Evolutionary conservation across 108 stramenopile genomes (phyloP).

Genomic region (Conticribra weissflogii): DNA sequence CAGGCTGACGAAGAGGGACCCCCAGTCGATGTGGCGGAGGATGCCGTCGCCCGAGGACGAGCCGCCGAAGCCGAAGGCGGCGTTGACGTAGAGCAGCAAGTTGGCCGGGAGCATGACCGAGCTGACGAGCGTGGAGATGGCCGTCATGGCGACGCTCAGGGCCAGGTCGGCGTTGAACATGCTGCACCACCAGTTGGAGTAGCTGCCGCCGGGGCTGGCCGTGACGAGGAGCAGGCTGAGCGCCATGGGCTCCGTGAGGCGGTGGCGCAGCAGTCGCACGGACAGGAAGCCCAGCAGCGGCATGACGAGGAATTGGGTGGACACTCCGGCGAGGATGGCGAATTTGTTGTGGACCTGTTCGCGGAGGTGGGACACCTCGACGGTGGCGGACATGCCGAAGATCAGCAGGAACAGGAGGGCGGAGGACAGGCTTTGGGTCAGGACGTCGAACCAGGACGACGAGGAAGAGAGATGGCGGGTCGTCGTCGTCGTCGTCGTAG

Average conservation of each 20-base stretch:
- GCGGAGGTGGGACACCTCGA: conserved; percentile 54
- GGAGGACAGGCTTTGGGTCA: conserved; percentile 50
- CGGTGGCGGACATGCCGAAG: conserved; percentile 80
- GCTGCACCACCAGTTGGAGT: conserved; percentile 90
- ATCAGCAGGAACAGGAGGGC: conserved; percentile 72
- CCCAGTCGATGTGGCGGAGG: conserved; percentile 71
- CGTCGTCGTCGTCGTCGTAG: no score
- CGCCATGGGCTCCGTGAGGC: conserved; percentile 56
- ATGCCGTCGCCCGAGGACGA: conserved; percentile 24
- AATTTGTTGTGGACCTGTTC: conserved; percentile 60
- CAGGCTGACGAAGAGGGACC: conserved; percentile 65
- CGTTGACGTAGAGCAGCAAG: conserved; percentile 75
- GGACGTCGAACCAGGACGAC: conserved; percentile 8
- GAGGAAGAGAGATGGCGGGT: background rate
- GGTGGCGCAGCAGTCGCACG: conserved; percentile 55
- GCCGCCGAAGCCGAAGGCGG: conserved; percentile 56
- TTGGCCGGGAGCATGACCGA: conserved; percentile 78
- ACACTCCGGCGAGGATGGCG: conserved; percentile 56
- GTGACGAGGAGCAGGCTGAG: conserved; percentile 84
- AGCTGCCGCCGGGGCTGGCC: conserved; percentile 84
- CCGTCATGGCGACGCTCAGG: conserved; percentile 89
- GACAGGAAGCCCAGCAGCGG: conserved; percentile 82
- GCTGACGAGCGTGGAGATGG: conserved; percentile 76
- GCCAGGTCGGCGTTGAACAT: conserved; percentile 92
- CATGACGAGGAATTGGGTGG: conserved; percentile 73